These are phyloP conservation scores for Epichloe scottii DNA, from an alignment of 2,329 filamentous ascomycete genomes.

Conservation along the genomic window DNA sequence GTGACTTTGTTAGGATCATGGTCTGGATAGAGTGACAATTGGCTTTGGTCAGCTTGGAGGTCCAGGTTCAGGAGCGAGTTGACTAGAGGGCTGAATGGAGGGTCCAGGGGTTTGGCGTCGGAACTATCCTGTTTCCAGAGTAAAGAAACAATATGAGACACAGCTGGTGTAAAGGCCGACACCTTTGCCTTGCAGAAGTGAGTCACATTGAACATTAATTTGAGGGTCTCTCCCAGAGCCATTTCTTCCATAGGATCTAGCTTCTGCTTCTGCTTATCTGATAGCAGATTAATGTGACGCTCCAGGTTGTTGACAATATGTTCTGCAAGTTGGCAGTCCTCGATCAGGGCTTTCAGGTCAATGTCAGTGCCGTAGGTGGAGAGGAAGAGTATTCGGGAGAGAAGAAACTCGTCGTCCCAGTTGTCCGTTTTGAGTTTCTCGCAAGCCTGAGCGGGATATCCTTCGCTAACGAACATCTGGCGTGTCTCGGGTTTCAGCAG, in stretches of 20 bases:
- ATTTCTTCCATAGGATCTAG: slow-evolving; percentile 56
- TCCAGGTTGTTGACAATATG: slow-evolving; percentile 57
- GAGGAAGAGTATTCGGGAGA: slow-evolving; percentile 31
- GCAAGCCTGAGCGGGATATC: slow-evolving; percentile 51
- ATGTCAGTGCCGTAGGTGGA: slow-evolving; percentile 37
- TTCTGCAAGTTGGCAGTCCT: slow-evolving; percentile 29
- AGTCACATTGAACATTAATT: slow-evolving; percentile 80
- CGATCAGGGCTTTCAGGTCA: slow-evolving; percentile 35
- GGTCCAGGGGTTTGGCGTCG: slow-evolving; percentile 54
- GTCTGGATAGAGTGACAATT: slow-evolving; percentile 53
- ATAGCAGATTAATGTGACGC: slow-evolving; percentile 47
- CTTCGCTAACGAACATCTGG: slow-evolving; percentile 25
- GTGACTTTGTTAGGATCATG: slow-evolving; percentile 45
- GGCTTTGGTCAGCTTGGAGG: slow-evolving; percentile 41
- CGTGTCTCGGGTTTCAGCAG: slow-evolving; percentile 40
- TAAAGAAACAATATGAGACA: slow-evolving; percentile 59
- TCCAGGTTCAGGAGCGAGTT: slow-evolving; percentile 76
- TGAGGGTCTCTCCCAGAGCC: slow-evolving; percentile 73
- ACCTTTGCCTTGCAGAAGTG: slow-evolving; percentile 55
- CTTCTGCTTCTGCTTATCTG: slow-evolving; percentile 18
- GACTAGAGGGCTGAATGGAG: slow-evolving; percentile 58
- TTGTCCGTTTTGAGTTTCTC: slow-evolving; percentile 59
- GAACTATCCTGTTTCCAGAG: slow-evolving; percentile 48
- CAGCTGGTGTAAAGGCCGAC: slow-evolving; percentile 50
- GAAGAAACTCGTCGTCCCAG: slow-evolving; percentile 76